phyloP scores from a whole-genome alignment of 305 asterid genomes.

The Fraxinus latifolia region DNA sequence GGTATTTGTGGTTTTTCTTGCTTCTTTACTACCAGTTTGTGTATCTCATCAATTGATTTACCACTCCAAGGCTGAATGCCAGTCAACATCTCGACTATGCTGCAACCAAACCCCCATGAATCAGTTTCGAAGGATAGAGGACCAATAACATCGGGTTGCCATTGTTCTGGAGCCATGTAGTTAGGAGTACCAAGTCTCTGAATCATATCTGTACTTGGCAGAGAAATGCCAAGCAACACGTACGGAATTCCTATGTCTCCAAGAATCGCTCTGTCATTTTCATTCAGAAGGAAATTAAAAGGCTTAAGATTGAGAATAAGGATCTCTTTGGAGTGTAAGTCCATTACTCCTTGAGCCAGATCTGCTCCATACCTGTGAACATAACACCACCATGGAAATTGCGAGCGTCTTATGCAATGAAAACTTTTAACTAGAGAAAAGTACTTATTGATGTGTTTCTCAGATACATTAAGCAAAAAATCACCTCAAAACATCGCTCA shows the following conservation, averaged over 20 bases:
- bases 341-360: constrained; percentile 85
- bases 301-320: constrained; percentile 84
- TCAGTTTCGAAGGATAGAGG: constrained; percentile 83
- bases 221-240: constrained; percentile 56
- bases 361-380: constrained; percentile 69
- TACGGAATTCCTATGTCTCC: constrained; percentile 77
- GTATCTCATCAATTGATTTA: constrained; percentile 65
- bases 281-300: constrained; percentile 66
- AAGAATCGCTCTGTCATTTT: constrained; percentile 56
- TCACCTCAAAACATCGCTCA: constrained; percentile 78
- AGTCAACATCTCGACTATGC: constrained; percentile 85
- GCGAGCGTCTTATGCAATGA: not conserved
- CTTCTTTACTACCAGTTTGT: constrained; percentile 52
- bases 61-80: constrained; percentile 89
- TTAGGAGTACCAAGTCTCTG: constrained; percentile 76
- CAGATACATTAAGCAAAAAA: constrained; percentile 14
- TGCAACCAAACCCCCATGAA: constrained; percentile 96
- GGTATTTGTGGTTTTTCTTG: constrained; percentile 78
- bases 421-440: not conserved
- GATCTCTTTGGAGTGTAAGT: constrained; percentile 73
- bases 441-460: not conserved
- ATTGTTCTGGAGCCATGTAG: constrained; percentile 97
- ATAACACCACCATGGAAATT: constrained; percentile 2
- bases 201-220: constrained; percentile 56
- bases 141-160: constrained; percentile 89